Base-by-base conservation (phyloP, 257 asterid species). In the Marsdenia floribunda region DNA sequence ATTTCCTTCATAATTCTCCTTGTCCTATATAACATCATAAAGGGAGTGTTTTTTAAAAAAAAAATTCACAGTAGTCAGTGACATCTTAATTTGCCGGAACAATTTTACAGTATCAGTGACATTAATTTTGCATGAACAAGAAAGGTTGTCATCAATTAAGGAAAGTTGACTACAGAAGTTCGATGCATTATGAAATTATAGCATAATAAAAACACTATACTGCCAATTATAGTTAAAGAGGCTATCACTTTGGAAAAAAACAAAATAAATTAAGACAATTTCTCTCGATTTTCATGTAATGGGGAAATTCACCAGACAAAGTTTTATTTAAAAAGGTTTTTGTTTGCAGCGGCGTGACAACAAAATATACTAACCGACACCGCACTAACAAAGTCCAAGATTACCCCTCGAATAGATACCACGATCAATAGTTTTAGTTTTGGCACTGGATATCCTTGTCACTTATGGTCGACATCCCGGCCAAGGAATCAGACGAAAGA, bases 381-480 rank as follows among this genome's bases (percentile, higher is more conserved):
- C 35, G 38, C 22, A n/a, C 37, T 22, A 12, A 40, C 19, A 50
- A 42, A 12, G 5, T 15, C 37, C 15, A 19, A 75, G 6, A 65
- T 69, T 74, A 59, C 77, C 78, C 63, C 68, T 73, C 61, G 16
- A 70, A 29, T 73, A 59, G 8, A 38, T 46, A 73, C 82, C 76
- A 47, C 69, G n/a, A 13, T 81, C 82, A 54, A 44, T 63, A 18
- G 38, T 79, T n/a, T 71, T 44, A 49, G 40, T 29, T 68, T 70
- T 35, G 49, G 69, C 69, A 1, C 6, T 46, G 88, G 96, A 83
- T 64, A 77, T 46, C n/a, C 71, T 81, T 3, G 94, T 77, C 83
- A 82, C 79, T 87, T 29, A 8, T 24, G 1, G 54, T 76, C 79
- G 78, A 83, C 90, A 89, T 63, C 71, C 90, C 89, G 90, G 87